Base-by-base conservation (phyloP, 768 basidiomycete genomes). In the Tricholoma sp. region DNA sequence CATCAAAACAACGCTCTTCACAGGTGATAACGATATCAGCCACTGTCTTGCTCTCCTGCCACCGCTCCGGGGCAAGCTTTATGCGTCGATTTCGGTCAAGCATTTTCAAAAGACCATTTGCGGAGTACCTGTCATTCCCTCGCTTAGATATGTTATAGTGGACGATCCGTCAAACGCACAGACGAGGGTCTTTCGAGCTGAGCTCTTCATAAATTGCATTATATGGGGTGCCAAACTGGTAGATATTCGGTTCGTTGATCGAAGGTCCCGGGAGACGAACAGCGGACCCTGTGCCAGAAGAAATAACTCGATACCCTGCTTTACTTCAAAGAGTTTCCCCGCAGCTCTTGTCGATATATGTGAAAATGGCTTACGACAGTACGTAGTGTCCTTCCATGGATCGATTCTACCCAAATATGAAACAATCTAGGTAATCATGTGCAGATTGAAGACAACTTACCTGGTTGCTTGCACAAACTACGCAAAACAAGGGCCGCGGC, bases 391-490 rank as follows among this genome's bases (percentile, higher is more conserved):
- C 97, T 74, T 98, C 97, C 97, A 99, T 99, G 0, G 94, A 96
- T 50, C 95, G 87, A 69, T 97, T 97, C 94, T 97, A 63, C 4
- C 57, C 56, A 49, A 64, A 63, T 37, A 66, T 61, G 58, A 61
- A 53, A 56, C 58, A 50, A n/a, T 50, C 51, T 43, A 29, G 55
- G n/a, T n/a, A n/a, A n/a, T 21, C 29, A 9, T 41, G 22, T 45
- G 22, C 27, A 52, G n/a, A 50, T 47, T 51, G 60, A 41, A 58
- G 56, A 45, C 39, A 24, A 74, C 83, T 59, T 70, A 91, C 95
- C 77, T 98, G 93, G 68, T 99, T 99, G 67, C 94, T 98, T n/a
- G 97, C 96, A 69, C 97, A 99, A 31, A 98, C 97, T 8, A 99
- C 92, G 67, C 97, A 98, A 74, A 98, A 98, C 47, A 97, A 68